Base-by-base conservation (phyloP, 225 moss, liverwort and hornwort genomes). In the Straminergon stramineum region DNA sequence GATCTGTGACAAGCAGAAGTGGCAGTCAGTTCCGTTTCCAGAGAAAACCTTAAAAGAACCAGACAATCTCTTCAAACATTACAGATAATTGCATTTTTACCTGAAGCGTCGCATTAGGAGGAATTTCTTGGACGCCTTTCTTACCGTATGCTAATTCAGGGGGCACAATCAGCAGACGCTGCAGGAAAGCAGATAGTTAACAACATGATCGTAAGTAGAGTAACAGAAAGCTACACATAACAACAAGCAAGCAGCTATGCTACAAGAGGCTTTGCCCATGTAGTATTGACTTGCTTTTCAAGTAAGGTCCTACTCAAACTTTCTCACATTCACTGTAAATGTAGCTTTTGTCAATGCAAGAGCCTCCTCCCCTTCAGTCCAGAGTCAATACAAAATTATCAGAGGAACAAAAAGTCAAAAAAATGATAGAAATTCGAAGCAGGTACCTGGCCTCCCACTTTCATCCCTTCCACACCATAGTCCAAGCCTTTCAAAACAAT, bases 401-500 rank as follows among this genome's bases (percentile, higher is more conserved):
- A 48, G 48, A 83, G 20, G 45, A 70, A 57, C 34, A 14, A 85
- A 85, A 61, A 55, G 23, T 45, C 26, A 27, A n/a, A 66, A 18
- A 78, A 35, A 5, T 41, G 23, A 39, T 30, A 91, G 28, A 57
- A 62, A 75, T 28, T 39, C 37, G 41, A 88, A 64, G 82, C 32
- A 20, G 12, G 84, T 91, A 99, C 99, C 96, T 99, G 99, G 87
- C 99, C 99, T 90, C 99, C 99, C 78, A 99, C 99, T 93, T 93
- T 97, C 99, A 99, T 99, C 82, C 99, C 99, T 78, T 91, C 89
- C 75, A 99, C 99, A 79, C 99, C 99, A 51, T 92, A 93, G 87
- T 99, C 99, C 84, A 99, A 95, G 86, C 99, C 97, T 89, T 95
- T 99, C 65, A 99, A 92, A 82, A 99, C 99, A 48, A 97, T 93